Base-by-base conservation (phyloP, 257 asterid species). In the Nyctanthes arbortristis region DNA sequence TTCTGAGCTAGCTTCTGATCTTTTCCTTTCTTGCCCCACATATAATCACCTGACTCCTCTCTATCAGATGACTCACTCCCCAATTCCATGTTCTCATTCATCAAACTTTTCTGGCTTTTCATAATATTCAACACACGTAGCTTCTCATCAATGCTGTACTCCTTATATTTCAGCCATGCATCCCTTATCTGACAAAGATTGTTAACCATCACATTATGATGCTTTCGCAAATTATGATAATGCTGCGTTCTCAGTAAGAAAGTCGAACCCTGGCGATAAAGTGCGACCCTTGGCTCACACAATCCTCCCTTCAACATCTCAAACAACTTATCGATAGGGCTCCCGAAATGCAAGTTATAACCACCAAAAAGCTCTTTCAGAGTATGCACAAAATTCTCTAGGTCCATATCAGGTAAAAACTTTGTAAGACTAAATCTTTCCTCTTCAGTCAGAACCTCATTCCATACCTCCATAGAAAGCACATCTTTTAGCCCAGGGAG, bases 211-310 rank as follows among this genome's bases (percentile, higher is more conserved):
- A 73, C 62, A 61, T 95, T 87, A 67, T 95, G 98, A 77, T 95
- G 84, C 77, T 84, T 87, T 71, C 85, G 83, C 82, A 91, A 65
- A 78, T 75, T 82, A 77, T 95, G 99, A 74, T 89, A 95, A 73
- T 92, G 94, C 75, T 82, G 83, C 65, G 86, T 85, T 82, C 79
- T 88, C 85, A 84, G 96, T 68, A 91, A 85, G 83, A 89, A 91
- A 75, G 63, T 87, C 78, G 83, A 78, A 49, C 99, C 99, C 84
- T 91, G 96, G 69, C 96, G 84, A 67, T 95, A 95, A 66, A 92
- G 88, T n/a, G 98, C 96, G 72, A 89, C 97, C 83, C 99, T 89
- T 1, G 99, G 98, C 77, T 89, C 98, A 72, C 97, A 91, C 71
- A 88, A 67, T 13, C 99, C 99, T 60, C 95, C 98, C 87, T 89